A percentile compares a stretch with the other conserved stretches of the same genome.
Conservation (phyloP, 163 green algal species). For the Smithsoniella earleae region DNA sequence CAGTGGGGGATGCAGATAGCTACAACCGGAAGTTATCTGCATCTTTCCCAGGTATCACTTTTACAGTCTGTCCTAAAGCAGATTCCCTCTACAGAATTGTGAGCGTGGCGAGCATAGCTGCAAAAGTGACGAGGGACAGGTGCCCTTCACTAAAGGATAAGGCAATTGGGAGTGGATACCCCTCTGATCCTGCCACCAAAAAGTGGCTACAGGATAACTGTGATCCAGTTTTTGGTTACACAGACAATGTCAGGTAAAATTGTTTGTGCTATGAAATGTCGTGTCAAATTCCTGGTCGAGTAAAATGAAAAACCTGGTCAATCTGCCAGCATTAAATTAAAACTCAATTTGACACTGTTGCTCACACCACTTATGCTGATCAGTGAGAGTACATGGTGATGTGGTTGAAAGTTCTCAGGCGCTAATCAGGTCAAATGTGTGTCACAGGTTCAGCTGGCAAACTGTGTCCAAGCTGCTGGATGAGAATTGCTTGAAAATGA, state of each 20-base stretch:
- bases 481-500: not conserved
- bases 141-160: not conserved
- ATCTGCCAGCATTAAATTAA: too few species aligned
- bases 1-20: constrained; percentile 72
- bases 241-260: constrained; percentile 55
- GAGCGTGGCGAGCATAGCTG: constrained; percentile 78
- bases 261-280: too few species aligned
- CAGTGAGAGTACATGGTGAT: not conserved
- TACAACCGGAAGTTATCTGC: constrained; percentile 49
- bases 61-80: constrained; percentile 61
- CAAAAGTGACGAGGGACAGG: constrained; percentile 65
- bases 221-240: constrained; percentile 76
- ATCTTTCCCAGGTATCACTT: constrained; percentile 66
- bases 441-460: constrained; percentile 28
- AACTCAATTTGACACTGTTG: not conserved
- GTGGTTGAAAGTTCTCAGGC: too few species aligned
- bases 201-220: constrained; percentile 59
- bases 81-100: constrained; percentile 89
- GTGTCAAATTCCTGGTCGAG: too few species aligned
- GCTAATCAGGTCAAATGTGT: too few species aligned
- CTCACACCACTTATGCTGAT: not conserved
- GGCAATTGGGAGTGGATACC: constrained; percentile 41
- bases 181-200: constrained; percentile 67
- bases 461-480: not conserved
- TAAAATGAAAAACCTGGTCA: too few species aligned